Evolutionary conservation across 192 early-diverging fungal species (phyloP).

Genomic region (Gorgonomyces haynaldii): DNA sequence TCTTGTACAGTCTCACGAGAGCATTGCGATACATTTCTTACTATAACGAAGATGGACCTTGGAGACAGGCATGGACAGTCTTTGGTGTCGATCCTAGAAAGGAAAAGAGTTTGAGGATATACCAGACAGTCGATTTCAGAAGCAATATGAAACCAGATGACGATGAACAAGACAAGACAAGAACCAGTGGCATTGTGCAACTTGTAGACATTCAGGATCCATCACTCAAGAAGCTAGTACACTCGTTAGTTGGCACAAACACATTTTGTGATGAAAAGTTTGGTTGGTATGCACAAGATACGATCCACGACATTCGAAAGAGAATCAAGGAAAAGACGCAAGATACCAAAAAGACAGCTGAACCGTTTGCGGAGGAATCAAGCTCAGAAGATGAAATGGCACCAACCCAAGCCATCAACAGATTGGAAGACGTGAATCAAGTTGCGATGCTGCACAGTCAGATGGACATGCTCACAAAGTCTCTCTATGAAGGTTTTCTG

Average conservation of each 20-base stretch:
- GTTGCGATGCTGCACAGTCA: too few relatives aligned
- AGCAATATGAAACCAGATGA: not conserved
- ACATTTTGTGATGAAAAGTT: not conserved
- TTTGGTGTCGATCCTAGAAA: slow-evolving; percentile 1
- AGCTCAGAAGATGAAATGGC: too few relatives aligned
- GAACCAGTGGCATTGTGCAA: not conserved
- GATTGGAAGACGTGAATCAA: too few relatives aligned
- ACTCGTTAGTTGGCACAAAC: not conserved
- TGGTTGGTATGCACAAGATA: too few relatives aligned
- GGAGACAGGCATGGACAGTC: not conserved
- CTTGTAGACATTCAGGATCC: not conserved
- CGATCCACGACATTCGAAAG: too few relatives aligned
- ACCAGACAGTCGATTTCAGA: slow-evolving; percentile 2
- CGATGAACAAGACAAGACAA: too few relatives aligned
- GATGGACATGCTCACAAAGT: too few relatives aligned
- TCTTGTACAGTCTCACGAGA: not conserved
- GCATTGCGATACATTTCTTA: not conserved
- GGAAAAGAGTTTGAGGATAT: not conserved
- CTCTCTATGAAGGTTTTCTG: too few relatives aligned
- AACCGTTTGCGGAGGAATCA: too few relatives aligned
- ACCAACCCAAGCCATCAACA: too few relatives aligned
- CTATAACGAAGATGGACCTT: not conserved
- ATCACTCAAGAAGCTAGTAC: not conserved
- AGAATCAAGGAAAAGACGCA: too few relatives aligned
- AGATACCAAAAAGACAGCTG: too few relatives aligned